A percentile compares a stretch with the other conserved stretches of the same genome.
Conservation (phyloP, 306 rosid genomes). For the Cyamopsis tetragonoloba region DNA sequence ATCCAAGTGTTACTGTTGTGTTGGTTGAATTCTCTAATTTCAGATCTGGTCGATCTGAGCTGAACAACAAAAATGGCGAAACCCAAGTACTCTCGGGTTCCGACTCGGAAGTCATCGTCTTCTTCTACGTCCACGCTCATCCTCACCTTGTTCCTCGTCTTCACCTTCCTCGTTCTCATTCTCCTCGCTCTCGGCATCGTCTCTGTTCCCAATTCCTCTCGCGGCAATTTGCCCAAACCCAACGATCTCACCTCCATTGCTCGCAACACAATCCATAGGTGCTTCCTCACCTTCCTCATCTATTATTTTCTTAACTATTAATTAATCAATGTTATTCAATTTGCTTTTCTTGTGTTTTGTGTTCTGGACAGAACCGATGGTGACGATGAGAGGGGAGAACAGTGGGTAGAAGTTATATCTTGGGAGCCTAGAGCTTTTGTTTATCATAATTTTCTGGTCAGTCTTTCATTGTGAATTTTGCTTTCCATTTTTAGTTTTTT, state of each 20-base stretch:
- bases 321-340: background rate
- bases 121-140: constrained; percentile 54
- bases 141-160: constrained; percentile 55
- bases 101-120: constrained; percentile 50
- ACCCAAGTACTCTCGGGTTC: constrained; percentile 56
- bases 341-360: background rate
- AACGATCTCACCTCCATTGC: constrained; percentile 85
- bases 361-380: constrained; percentile 20
- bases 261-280: constrained; percentile 46
- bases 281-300: background rate
- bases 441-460: constrained; percentile 89
- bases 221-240: constrained; percentile 48
- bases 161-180: constrained; percentile 75
- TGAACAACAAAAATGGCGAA: constrained; percentile 49
- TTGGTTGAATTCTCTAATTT: background rate
- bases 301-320: too few species aligned
- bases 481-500: background rate
- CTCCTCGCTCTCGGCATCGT: constrained; percentile 89
- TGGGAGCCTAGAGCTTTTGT: constrained; percentile 99
- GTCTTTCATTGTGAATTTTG: background rate
- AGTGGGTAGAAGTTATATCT: constrained; percentile 88
- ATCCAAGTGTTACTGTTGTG: background rate
- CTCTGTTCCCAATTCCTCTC: constrained; percentile 65
- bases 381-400: constrained; percentile 54
- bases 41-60: constrained; percentile 28